Evolutionary conservation across 768 basidiomycete species (phyloP), one percentile per base, ranked within the genome.

Genomic region (Pulveroboletus sp.): DNA sequence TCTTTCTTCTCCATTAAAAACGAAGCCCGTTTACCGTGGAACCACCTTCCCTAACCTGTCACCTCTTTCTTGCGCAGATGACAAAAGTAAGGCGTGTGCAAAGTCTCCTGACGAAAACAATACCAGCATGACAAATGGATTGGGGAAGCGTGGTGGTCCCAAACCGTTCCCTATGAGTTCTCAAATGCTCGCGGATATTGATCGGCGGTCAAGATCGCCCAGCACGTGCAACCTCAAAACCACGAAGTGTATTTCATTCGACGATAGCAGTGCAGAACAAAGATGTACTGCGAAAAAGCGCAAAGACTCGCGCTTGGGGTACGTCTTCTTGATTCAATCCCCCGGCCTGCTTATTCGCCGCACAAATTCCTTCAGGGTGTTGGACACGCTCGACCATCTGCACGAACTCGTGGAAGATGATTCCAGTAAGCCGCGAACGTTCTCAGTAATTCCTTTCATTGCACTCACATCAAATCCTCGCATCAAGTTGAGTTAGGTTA

Each of bases 151-250:
- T 15, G 6, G 17, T 11, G 45, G 41, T 39, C 46, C 51, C 7
- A 58, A 58, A 48, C 76, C 77, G 1, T 79, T 79, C 44, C 77
- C 78, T 6, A 75, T 84, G 79, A 73, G 66, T 43, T 70, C 73
- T 2, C 72, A 76, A 45, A 48, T 75, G 36, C 66, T 80, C 3
- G 60, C 65, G 9, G 72, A 70, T 41, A 72, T 75, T 40, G 57
- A 64, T 3, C 63, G 55, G 11, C 63, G 63, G n/a, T 63, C 66
- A 17, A 57, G 61, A 12, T 59, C 58, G 3, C 57, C 59, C 10
- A 35, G 54, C 49, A 8, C 46, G 27, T 10, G 39, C 40, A 55
- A 51, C 49, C 28, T 17, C n/a, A 37, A 11, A 30, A 50, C 52
- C 8, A 53, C 51, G 7, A 71, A 72, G 56, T 67, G 70, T 17